A percentile compares a stretch with the other conserved stretches of the same genome.
Evolutionary conservation across 768 basidiomycete genomes (phyloP).

Genomic region (Serendipita vermifera): DNA sequence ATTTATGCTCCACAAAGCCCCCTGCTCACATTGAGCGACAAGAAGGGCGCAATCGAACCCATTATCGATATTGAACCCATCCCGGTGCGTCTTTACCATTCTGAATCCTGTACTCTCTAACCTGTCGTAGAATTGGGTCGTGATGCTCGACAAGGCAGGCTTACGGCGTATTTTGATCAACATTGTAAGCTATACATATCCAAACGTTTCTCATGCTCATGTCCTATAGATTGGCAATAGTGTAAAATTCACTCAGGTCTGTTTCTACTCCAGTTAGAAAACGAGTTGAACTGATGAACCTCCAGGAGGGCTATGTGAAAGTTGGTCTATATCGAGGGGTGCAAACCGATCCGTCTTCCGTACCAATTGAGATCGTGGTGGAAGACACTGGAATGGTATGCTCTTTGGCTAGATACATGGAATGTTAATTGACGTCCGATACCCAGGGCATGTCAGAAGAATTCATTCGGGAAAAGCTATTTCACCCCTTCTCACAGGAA

Average conservation of each 20-base stretch:
- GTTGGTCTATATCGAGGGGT: slow-evolving; percentile 46
- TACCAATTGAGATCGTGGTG: neutral
- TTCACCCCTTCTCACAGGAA: slow-evolving; percentile 96
- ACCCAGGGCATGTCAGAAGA: slow-evolving; percentile 1
- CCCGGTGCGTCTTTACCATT: neutral
- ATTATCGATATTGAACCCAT: neutral
- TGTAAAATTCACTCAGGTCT: slow-evolving; percentile 76
- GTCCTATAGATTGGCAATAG: slow-evolving; percentile 92
- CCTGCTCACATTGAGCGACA: neutral
- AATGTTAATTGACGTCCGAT: neutral
- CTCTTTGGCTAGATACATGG: no score
- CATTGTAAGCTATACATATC: no score
- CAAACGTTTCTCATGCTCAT: no score
- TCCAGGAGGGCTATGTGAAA: slow-evolving; percentile 74
- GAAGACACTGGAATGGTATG: slow-evolving; percentile 3
- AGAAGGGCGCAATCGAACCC: neutral
- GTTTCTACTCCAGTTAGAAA: slow-evolving; percentile 16
- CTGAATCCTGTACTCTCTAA: no score
- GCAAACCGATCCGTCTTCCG: neutral
- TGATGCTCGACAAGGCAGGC: slow-evolving; percentile 86
- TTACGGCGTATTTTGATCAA: slow-evolving; percentile 90
- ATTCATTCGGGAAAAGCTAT: slow-evolving; percentile 63
- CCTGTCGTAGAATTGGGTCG: slow-evolving; percentile 55
- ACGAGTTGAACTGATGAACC: neutral
- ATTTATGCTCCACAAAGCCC: neutral